These are phyloP conservation scores for Conticribra guillardii DNA, from an alignment of 108 stramenopile genomes.

Conservation along the genomic window DNA sequence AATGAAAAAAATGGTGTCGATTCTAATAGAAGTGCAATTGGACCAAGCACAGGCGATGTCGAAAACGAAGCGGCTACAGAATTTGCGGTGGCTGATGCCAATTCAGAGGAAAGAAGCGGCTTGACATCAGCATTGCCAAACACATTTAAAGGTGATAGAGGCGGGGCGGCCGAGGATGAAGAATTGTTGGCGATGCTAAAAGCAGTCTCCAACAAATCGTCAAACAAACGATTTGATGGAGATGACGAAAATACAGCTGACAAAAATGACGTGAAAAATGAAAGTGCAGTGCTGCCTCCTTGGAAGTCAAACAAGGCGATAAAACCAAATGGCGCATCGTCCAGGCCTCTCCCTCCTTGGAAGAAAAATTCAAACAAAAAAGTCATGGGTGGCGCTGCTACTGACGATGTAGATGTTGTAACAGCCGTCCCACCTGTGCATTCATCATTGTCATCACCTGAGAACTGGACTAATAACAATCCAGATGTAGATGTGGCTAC, in stretches of 20 bases:
- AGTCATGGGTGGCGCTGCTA: background rate
- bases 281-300: too few species aligned
- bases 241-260: background rate
- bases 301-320: too few species aligned
- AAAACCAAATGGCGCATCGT: background rate
- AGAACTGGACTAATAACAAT: background rate
- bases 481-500: too few species aligned
- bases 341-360: background rate
- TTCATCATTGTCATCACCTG: background rate
- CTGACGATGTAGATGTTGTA: background rate
- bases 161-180: slow-evolving; percentile 81
- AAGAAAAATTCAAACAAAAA: background rate
- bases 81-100: background rate
- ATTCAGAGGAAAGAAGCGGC: background rate
- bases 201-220: slow-evolving; percentile 64
- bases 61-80: background rate
- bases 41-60: background rate
- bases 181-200: slow-evolving; percentile 69
- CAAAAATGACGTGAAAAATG: background rate
- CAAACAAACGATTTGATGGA: slow-evolving; percentile 53
- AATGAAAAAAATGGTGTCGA: too few species aligned
- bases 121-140: slow-evolving; percentile 53
- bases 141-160: slow-evolving; percentile 76
- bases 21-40: too few species aligned
- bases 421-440: background rate